Evolutionary conservation across 164 flowering plant genomes (phyloP).

Genomic region (Chimonanthus praecox): DNA sequence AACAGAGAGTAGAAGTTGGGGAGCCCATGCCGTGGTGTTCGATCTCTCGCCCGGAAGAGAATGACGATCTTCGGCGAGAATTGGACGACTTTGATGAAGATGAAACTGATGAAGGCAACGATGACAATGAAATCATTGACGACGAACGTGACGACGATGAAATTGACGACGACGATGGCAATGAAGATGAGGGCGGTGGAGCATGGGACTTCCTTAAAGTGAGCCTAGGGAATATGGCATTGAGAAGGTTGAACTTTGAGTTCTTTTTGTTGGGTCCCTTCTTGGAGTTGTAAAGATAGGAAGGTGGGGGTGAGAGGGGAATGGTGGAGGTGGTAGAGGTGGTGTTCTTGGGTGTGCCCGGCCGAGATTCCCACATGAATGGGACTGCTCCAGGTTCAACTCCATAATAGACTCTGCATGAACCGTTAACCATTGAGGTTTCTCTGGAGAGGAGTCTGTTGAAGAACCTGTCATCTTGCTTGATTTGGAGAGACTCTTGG

Average conservation of each 20-base stretch:
- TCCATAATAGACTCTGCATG: conserved; percentile 47
- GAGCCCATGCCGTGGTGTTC: conserved; percentile 9
- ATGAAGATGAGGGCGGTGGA: conserved; percentile 17
- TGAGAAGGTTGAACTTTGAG: conserved; percentile 17
- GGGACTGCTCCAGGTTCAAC: conserved; percentile 42
- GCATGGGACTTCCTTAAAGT: conserved; percentile 11
- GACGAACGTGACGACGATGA: background rate
- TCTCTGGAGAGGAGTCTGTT: conserved; percentile 41
- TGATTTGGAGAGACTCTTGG: conserved; percentile 29
- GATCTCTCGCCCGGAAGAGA: conserved; percentile 7
- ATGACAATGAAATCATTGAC: too few relatives aligned
- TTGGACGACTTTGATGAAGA: background rate
- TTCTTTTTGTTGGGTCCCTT: conserved; percentile 19
- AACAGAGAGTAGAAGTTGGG: conserved; percentile 23
- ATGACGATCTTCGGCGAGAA: conserved; percentile 4
- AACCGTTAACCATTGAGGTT: conserved; percentile 29
- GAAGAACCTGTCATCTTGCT: conserved; percentile 50
- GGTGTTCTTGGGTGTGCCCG: conserved; percentile 54
- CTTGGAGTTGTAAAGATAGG: conserved; percentile 23
- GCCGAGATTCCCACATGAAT: conserved; percentile 61
- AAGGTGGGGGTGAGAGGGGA: conserved; percentile 70
- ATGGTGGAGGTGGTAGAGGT: conserved; percentile 22
- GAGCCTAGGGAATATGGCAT: conserved; percentile 14
- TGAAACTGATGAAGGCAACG: too few relatives aligned
- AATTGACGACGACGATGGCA: conserved; percentile 7